phyloP scores from a whole-genome alignment of 1,284 basidiomycete species.

The Ganoderma resinaceum region DNA sequence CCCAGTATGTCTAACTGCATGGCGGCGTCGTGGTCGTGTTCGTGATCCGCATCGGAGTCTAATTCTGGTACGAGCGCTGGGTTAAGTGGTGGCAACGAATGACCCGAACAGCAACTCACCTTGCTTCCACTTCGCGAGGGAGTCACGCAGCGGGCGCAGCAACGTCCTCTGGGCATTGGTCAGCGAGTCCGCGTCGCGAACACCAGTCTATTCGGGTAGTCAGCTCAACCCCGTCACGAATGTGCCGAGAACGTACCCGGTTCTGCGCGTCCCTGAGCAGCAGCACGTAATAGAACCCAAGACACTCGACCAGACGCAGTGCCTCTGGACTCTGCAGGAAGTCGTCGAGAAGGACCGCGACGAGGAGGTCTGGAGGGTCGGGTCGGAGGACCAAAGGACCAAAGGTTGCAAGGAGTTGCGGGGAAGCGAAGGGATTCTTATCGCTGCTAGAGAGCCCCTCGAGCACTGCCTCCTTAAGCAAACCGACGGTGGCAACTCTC shows the following conservation, averaged over 20 bases:
- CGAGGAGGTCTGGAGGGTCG: constrained; percentile 52
- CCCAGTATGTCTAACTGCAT: constrained; percentile 51
- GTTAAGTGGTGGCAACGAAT: background rate
- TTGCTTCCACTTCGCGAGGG: constrained; percentile 38
- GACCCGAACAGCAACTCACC: constrained; percentile 22
- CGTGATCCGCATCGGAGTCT: background rate
- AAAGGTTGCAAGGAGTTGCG: constrained; percentile 55
- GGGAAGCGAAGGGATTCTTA: constrained; percentile 54
- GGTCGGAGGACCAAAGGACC: constrained; percentile 59
- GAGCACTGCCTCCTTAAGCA: constrained; percentile 71
- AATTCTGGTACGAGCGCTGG: background rate
- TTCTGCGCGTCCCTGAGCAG: constrained; percentile 55
- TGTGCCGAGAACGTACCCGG: constrained; percentile 41
- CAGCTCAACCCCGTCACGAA: background rate
- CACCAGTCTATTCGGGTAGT: constrained; percentile 51
- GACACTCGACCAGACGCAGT: constrained; percentile 55
- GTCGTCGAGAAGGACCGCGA: constrained; percentile 37
- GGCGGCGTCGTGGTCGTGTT: constrained; percentile 28
- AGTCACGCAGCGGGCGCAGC: constrained; percentile 39
- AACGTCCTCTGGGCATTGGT: constrained; percentile 38
- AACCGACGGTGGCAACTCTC: constrained; percentile 67
- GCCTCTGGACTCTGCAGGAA: constrained; percentile 58
- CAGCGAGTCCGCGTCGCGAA: constrained; percentile 50
- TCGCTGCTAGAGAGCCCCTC: constrained; percentile 49
- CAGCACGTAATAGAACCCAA: constrained; percentile 61